phyloP scores from a whole-genome alignment of 1,284 basidiomycete species.

The Ceratobasidium sp. region DNA sequence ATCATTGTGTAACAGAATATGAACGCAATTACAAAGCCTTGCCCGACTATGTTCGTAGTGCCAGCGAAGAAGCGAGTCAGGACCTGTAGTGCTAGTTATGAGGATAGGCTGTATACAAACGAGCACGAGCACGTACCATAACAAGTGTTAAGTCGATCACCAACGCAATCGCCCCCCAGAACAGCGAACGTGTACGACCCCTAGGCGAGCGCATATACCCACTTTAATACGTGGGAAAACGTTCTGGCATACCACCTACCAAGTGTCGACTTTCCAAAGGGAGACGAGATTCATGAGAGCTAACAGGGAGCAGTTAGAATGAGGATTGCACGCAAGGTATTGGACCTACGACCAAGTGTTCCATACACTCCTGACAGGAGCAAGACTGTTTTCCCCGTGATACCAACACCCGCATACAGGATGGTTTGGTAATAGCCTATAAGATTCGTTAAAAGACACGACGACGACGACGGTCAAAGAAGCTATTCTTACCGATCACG shows the following conservation, averaged over 20 bases:
- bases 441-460: background rate
- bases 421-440: constrained; percentile 42
- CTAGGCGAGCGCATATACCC: background rate
- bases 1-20: constrained; percentile 41
- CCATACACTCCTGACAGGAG: constrained; percentile 34
- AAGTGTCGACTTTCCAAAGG: constrained; percentile 39
- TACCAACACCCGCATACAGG: constrained; percentile 35
- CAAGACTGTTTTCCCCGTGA: constrained; percentile 36
- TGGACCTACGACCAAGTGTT: constrained; percentile 38
- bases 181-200: constrained; percentile 36
- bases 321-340: background rate
- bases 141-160: constrained; percentile 29
- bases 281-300: constrained; percentile 25
- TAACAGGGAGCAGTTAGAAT: background rate
- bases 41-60: constrained; percentile 25
- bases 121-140: constrained; percentile 33
- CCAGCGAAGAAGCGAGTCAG: constrained; percentile 35
- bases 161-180: constrained; percentile 27
- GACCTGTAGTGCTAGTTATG: background rate
- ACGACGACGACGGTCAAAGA: background rate
- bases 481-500: constrained; percentile 21
- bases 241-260: background rate
- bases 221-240: background rate
- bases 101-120: too few relatives aligned
- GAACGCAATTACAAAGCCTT: constrained; percentile 39